These are phyloP conservation scores for Lasiodiplodia hormozganensis DNA, from an alignment of 2,329 filamentous ascomycete genomes.

Conservation along the genomic window DNA sequence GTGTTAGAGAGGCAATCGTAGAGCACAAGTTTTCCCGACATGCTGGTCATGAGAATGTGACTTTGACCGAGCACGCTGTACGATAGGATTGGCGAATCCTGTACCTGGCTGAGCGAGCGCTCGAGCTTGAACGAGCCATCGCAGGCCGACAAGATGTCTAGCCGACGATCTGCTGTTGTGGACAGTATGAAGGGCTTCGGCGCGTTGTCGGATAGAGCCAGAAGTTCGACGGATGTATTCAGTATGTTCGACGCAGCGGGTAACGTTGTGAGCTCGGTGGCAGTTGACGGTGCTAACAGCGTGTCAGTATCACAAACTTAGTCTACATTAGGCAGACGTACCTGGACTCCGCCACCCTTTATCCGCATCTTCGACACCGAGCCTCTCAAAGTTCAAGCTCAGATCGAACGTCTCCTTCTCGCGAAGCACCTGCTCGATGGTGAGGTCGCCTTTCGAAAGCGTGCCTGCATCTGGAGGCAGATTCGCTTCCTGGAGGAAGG, in stretches of 20 bases:
- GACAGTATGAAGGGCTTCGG: constrained; percentile 40
- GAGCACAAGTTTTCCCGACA: constrained; percentile 65
- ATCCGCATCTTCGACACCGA: constrained; percentile 53
- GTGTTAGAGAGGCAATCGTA: constrained; percentile 50
- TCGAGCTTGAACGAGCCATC: constrained; percentile 41
- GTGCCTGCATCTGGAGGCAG: constrained; percentile 58
- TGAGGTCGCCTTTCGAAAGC: constrained; percentile 54
- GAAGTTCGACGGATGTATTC: constrained; percentile 53
- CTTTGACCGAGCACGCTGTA: constrained; percentile 51
- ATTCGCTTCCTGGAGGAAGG: constrained; percentile 64
- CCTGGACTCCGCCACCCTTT: constrained; percentile 56
- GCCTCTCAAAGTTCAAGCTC: constrained; percentile 62
- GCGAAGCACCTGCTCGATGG: constrained; percentile 65
- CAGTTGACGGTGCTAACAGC: constrained; percentile 53
- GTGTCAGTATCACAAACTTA: constrained; percentile 17
- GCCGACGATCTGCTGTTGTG: constrained; percentile 49
- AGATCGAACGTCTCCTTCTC: constrained; percentile 67
- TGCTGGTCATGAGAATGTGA: constrained; percentile 61
- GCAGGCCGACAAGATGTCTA: constrained; percentile 53
- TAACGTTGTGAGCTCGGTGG: constrained; percentile 50
- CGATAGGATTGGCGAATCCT: constrained; percentile 63
- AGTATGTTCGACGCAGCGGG: constrained; percentile 62
- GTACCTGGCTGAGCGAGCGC: constrained; percentile 48
- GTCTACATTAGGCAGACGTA: constrained; percentile 37
- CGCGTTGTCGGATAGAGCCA: constrained; percentile 36